phyloP scores from a whole-genome alignment of 768 basidiomycete genomes.

The Panaeolus cyanescens region DNA sequence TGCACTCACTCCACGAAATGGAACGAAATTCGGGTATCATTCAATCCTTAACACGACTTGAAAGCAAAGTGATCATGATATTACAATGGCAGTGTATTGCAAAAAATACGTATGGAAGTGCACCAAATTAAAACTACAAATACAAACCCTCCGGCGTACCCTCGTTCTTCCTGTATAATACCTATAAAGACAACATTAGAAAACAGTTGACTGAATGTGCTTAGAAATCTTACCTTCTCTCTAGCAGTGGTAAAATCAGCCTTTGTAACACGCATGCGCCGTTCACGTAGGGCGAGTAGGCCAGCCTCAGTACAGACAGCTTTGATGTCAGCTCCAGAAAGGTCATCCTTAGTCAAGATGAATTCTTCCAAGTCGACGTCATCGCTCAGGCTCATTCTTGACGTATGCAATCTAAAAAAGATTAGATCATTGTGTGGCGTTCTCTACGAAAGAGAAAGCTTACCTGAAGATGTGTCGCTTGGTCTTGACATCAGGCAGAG shows the following conservation, averaged over 20 bases:
- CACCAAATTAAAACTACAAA: slow-evolving; percentile 45
- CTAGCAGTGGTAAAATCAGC: slow-evolving; percentile 87
- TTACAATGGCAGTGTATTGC: background rate
- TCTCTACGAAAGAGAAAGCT: slow-evolving; percentile 13
- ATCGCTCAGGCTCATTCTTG: slow-evolving; percentile 85
- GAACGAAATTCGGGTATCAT: too few species aligned
- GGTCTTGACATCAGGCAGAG: slow-evolving; percentile 96
- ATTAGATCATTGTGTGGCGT: slow-evolving; percentile 4
- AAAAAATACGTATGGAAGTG: slow-evolving; percentile 11
- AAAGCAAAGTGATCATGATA: background rate
- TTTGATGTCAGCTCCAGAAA: slow-evolving; percentile 98
- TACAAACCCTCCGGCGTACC: slow-evolving; percentile 91
- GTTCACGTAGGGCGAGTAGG: slow-evolving; percentile 88
- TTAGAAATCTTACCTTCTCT: slow-evolving; percentile 72
- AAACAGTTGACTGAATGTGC: slow-evolving; percentile 10
- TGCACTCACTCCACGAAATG: background rate
- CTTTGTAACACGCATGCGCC: slow-evolving; percentile 93
- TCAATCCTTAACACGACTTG: too few species aligned
- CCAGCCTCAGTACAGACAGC: slow-evolving; percentile 99
- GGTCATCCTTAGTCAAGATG: slow-evolving; percentile 92
- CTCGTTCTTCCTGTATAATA: slow-evolving; percentile 96
- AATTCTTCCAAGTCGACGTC: slow-evolving; percentile 97
- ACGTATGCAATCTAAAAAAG: slow-evolving; percentile 75
- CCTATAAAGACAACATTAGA: slow-evolving; percentile 35
- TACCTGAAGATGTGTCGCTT: slow-evolving; percentile 98